Evolutionary conservation across 352 stramenopile species (phyloP), one percentile per base, ranked within the genome.

Genomic region (Phytophthora sansomeana): DNA sequence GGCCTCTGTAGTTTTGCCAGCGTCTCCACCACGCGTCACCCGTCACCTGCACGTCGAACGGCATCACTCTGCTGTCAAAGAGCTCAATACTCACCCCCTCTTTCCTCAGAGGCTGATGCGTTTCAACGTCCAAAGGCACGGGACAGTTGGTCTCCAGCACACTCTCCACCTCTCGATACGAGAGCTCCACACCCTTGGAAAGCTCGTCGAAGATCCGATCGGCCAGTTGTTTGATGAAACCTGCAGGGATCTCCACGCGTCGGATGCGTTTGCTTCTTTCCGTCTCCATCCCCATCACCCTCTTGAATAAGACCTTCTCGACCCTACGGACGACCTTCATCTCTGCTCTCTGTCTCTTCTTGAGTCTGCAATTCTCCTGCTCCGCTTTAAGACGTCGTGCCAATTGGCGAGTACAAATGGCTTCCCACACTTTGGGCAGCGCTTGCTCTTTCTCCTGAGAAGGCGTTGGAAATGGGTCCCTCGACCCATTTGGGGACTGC

Each of bases 41-140:
- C n/a, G 75, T 80, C 4, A 50, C 53, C 13, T 56, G 54, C 56
- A 81, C 24, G 16, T 62, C 54, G 33, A 83, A 82, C 1, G 77
- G 77, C 38, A 82, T 47, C n/a, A 83, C 50, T 19, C 72, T 78
- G 21, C 53, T 74, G 26, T 74, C 73, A 16, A 69, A 73, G 28
- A 81, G 66, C 60, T 81, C 67, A 3, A 80, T 42, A 4, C 55
- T 65, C 24, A 58, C 42, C 9, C 66, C 73, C 9, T 70, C 60
- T 16, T 67, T 62, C 10, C 76, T 47, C 10, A 78, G n/a, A 17
- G 70, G 49, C 4, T 42, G 46, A 16, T 52, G 60, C 0, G 44
- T 48, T 13, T 28, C 16, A 6, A 73, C 39, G 7, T 63, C 33
- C 5, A 38, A 9, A 6, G 71, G 28, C 9, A 58, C 32, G 19